These are phyloP conservation scores for Corylus avellana DNA, from an alignment of 306 rosid genomes.

Conservation along the genomic window DNA sequence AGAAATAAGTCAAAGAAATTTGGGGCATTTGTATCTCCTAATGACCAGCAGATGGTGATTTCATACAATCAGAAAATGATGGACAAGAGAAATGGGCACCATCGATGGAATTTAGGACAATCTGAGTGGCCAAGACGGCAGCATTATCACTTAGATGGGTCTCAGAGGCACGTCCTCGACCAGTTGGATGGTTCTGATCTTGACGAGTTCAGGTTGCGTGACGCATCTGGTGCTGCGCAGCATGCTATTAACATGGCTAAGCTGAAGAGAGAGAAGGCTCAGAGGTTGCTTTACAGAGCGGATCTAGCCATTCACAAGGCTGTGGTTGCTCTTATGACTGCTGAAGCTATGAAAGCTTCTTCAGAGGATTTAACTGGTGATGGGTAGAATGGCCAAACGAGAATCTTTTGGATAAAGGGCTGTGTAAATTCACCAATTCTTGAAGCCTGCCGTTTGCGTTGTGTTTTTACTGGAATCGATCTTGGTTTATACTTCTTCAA, in stretches of 20 bases:
- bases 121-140: slow-evolving; percentile 51
- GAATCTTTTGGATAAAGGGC: slow-evolving; percentile 1
- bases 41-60: slow-evolving; percentile 40
- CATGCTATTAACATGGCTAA: slow-evolving; percentile 62
- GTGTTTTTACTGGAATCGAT: slow-evolving; percentile 35
- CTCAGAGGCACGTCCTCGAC: slow-evolving; percentile 50
- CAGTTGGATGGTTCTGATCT: slow-evolving; percentile 59
- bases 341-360: slow-evolving; percentile 75
- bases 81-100: slow-evolving; percentile 53
- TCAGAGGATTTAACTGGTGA: slow-evolving; percentile 43
- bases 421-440: slow-evolving; percentile 18
- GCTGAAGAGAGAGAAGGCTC: slow-evolving; percentile 71
- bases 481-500: slow-evolving; percentile 39
- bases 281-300: slow-evolving; percentile 65
- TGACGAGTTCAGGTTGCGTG: slow-evolving; percentile 67
- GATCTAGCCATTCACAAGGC: slow-evolving; percentile 90
- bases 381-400: slow-evolving; percentile 24
- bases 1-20: slow-evolving; percentile 59
- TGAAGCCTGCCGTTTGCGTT: slow-evolving; percentile 25
- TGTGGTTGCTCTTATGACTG: slow-evolving; percentile 80
- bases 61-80: slow-evolving; percentile 41
- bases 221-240: slow-evolving; percentile 63
- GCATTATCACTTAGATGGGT: slow-evolving; percentile 41
- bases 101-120: slow-evolving; percentile 39
- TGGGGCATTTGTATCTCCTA: slow-evolving; percentile 41